These are phyloP conservation scores for Simplicillium sp. DNA, from an alignment of 2,329 filamentous ascomycete species.

Conservation along the genomic window DNA sequence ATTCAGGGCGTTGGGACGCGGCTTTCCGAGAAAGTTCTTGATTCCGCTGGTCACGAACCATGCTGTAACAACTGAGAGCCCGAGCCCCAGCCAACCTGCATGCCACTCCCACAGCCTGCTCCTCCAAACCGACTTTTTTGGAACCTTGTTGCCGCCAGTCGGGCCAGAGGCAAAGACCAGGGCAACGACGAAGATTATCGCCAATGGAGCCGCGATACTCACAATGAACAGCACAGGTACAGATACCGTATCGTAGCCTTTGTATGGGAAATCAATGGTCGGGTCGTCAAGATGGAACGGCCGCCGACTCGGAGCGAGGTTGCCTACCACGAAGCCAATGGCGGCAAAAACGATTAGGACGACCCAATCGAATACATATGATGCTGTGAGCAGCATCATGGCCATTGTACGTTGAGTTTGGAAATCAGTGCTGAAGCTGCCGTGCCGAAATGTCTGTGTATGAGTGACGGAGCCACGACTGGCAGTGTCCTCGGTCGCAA, in stretches of 20 bases:
- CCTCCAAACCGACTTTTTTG: constrained; percentile 38
- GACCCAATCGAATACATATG: constrained; percentile 54
- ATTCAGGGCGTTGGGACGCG: constrained; percentile 63
- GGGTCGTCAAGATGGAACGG: constrained; percentile 55
- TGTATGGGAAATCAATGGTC: constrained; percentile 59
- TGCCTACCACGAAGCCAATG: constrained; percentile 42
- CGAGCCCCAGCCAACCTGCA: constrained; percentile 65
- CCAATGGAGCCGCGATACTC: constrained; percentile 29
- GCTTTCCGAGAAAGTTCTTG: constrained; percentile 54
- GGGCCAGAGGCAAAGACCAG: constrained; percentile 42
- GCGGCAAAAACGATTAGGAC: constrained; percentile 24
- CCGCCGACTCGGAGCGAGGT: constrained; percentile 43
- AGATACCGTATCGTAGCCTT: constrained; percentile 55
- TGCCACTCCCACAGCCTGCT: constrained; percentile 76
- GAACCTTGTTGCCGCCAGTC: too few species aligned
- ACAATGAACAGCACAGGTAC: constrained; percentile 36
- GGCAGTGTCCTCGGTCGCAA: too few species aligned
- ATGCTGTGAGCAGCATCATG: constrained; percentile 13
- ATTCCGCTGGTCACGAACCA: constrained; percentile 67
- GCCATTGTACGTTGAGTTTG: too few species aligned
- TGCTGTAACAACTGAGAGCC: constrained; percentile 50
- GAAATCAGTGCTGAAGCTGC: too few species aligned
- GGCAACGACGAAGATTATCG: constrained; percentile 49
- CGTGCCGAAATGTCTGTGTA: too few species aligned
- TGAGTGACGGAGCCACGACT: too few species aligned